Conservation (phyloP, 177 flowering plant species). For the Vitis hybrid region DNA sequence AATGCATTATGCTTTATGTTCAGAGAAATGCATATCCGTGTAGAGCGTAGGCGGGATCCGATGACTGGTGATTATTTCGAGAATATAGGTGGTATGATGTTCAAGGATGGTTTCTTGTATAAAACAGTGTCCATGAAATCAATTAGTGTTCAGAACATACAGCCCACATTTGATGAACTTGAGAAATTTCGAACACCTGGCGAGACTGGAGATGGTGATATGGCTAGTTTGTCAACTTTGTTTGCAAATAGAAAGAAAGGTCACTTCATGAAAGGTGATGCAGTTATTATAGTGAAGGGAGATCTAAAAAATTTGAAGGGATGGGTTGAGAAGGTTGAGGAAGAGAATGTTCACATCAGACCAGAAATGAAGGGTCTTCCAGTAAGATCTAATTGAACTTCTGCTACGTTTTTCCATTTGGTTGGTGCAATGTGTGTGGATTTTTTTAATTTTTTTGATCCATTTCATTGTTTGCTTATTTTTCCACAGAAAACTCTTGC, state of each 20-base stretch:
- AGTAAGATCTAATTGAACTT: constrained; percentile 32
- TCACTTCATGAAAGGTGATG: constrained; percentile 94
- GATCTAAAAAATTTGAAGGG: constrained; percentile 92
- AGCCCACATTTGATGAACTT: constrained; percentile 96
- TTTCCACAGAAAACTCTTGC: constrained; percentile 69
- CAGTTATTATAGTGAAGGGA: constrained; percentile 85
- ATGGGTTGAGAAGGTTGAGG: constrained; percentile 97
- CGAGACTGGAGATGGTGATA: constrained; percentile 77
- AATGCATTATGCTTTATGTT: constrained; percentile 12
- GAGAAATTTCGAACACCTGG: constrained; percentile 88
- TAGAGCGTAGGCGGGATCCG: constrained; percentile 79
- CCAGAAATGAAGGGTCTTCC: constrained; percentile 78
- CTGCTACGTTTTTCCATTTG: background rate
- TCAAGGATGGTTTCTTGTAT: constrained; percentile 78
- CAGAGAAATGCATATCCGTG: constrained; percentile 84
- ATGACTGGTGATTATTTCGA: constrained; percentile 79
- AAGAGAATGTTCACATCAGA: constrained; percentile 82
- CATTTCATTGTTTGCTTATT: background rate
- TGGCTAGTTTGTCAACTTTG: constrained; percentile 64
- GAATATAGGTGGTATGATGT: constrained; percentile 67
- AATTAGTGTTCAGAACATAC: constrained; percentile 67
- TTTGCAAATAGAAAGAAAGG: constrained; percentile 90
- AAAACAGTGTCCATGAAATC: constrained; percentile 87
- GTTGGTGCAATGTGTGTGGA: background rate
- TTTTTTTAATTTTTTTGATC: background rate